phyloP scores from a whole-genome alignment of 2,329 filamentous ascomycete species.

The Rutstroemia sydowiana region DNA sequence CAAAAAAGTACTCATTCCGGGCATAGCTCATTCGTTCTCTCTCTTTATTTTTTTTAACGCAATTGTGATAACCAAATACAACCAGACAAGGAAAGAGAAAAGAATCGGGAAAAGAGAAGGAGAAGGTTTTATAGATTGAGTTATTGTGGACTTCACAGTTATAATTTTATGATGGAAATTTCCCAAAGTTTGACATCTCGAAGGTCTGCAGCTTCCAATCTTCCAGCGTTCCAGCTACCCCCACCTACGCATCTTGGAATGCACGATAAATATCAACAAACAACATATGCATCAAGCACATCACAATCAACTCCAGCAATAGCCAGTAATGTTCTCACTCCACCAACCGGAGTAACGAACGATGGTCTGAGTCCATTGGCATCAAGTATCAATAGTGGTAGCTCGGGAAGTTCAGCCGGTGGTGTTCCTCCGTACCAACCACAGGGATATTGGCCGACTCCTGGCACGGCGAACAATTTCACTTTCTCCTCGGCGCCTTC shows the following conservation, averaged over 20 bases:
- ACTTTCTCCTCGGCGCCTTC: constrained; percentile 46
- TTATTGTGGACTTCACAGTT: constrained; percentile 24
- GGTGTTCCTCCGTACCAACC: constrained; percentile 49
- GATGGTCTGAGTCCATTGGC: constrained; percentile 57
- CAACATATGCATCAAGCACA: constrained; percentile 32
- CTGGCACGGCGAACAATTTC: constrained; percentile 37
- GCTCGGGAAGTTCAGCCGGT: constrained; percentile 50
- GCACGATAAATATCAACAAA: constrained; percentile 33
- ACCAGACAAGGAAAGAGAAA: not conserved
- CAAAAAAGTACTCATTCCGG: no score
- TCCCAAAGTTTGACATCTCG: constrained; percentile 63
- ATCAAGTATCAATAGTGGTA: constrained; percentile 53
- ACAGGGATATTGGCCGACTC: constrained; percentile 54
- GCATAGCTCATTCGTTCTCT: no score
- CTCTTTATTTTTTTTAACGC: no score
- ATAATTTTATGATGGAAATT: constrained; percentile 41
- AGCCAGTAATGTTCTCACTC: constrained; percentile 36
- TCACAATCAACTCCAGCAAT: constrained; percentile 32
- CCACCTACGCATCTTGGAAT: constrained; percentile 47
- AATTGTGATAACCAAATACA: not conserved
- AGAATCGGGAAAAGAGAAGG: not conserved
- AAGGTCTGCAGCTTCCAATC: constrained; percentile 59
- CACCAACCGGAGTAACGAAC: constrained; percentile 40
- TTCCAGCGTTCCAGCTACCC: constrained; percentile 63
- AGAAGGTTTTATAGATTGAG: not conserved